Percentiles rank a stretch among this genome's conserved stretches.
phyloP scores from a whole-genome alignment of 1,284 basidiomycete genomes.

The Ceratobasidium theobromae region DNA sequence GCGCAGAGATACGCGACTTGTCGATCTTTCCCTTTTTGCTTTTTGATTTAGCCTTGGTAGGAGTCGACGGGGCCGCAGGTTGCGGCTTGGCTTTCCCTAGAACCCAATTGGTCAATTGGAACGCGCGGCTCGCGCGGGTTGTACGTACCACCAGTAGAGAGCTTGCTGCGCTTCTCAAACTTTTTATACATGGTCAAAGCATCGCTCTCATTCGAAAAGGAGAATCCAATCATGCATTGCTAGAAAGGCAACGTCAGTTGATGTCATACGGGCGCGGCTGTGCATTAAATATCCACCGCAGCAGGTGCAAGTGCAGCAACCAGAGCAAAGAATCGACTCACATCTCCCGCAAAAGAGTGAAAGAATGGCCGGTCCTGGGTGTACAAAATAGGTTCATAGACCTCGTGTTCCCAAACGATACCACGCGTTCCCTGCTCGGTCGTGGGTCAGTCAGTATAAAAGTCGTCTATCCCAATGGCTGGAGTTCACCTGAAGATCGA shows the following conservation, averaged over 20 bases:
- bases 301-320: not conserved
- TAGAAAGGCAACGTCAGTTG: constrained; percentile 41
- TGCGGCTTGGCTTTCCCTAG: constrained; percentile 44
- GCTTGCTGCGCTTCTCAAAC: constrained; percentile 68
- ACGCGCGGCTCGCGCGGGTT: constrained; percentile 9
- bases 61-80: constrained; percentile 45
- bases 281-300: not conserved
- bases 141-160: constrained; percentile 51
- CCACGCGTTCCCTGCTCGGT: constrained; percentile 67
- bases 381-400: constrained; percentile 85
- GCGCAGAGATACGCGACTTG: constrained; percentile 89
- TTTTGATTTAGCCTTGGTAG: constrained; percentile 65
- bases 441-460: not conserved
- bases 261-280: not conserved
- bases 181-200: constrained; percentile 91
- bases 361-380: constrained; percentile 89
- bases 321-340: constrained; percentile 50
- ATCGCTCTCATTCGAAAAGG: constrained; percentile 87
- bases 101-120: constrained; percentile 7
- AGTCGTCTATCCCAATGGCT: not conserved
- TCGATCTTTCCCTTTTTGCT: constrained; percentile 71
- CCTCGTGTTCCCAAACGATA: constrained; percentile 91
- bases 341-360: constrained; percentile 91
- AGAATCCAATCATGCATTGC: constrained; percentile 88
- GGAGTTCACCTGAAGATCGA: constrained; percentile 63